phyloP scores from a whole-genome alignment of 2,329 filamentous ascomycete genomes.

The Leptodontidium sp. region DNA sequence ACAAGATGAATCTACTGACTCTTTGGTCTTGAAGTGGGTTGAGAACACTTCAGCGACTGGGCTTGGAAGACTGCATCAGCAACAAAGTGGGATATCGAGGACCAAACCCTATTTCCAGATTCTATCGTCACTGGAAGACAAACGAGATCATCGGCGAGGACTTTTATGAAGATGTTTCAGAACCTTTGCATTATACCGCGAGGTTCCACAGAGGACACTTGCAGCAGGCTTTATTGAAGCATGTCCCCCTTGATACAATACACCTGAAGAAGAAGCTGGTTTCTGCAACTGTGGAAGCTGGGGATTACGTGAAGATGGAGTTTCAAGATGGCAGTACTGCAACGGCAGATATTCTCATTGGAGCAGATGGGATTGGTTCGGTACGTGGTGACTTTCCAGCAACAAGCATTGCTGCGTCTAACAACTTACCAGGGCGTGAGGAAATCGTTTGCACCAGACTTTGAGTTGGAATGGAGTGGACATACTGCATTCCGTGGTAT shows the following conservation, averaged over 20 bases:
- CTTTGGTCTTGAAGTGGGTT: constrained; percentile 46
- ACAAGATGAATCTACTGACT: too few relatives aligned
- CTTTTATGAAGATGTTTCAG: constrained; percentile 44
- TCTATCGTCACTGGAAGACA: constrained; percentile 51
- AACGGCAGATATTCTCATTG: constrained; percentile 47
- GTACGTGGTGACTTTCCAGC: constrained; percentile 36
- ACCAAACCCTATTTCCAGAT: constrained; percentile 43
- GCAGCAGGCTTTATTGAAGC: constrained; percentile 46
- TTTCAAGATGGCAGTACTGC: constrained; percentile 46
- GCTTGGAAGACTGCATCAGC: constrained; percentile 46
- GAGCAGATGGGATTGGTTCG: constrained; percentile 50
- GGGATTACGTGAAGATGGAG: constrained; percentile 39
- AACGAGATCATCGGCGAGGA: constrained; percentile 49
- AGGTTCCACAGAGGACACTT: constrained; percentile 49
- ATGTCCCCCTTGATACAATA: constrained; percentile 45
- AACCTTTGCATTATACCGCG: constrained; percentile 47
- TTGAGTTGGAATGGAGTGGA: constrained; percentile 49
- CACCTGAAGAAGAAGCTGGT: constrained; percentile 46
- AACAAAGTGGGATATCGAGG: constrained; percentile 49
- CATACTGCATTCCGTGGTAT: constrained; percentile 50
- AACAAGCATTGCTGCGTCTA: not conserved
- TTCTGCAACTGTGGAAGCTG: constrained; percentile 25
- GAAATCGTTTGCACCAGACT: constrained; percentile 42
- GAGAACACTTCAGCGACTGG: constrained; percentile 48
- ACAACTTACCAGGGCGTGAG: constrained; percentile 35